These are phyloP conservation scores for Penicillium sp. DNA, from an alignment of 2,329 filamentous ascomycete species.

Conservation along the genomic window DNA sequence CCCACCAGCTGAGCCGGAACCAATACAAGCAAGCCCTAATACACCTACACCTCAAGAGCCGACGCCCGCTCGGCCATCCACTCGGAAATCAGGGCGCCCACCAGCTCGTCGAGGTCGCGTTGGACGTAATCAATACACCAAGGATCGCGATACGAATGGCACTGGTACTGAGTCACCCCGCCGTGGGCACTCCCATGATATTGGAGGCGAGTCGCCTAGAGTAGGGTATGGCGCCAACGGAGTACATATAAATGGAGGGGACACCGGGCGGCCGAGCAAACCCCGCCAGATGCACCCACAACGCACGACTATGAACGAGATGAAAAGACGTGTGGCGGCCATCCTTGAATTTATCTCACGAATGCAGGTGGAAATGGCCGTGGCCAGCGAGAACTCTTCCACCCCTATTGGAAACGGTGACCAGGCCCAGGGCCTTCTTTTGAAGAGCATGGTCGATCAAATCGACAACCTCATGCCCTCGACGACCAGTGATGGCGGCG, in stretches of 20 bases:
- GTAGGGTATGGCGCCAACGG: slow-evolving; percentile 38
- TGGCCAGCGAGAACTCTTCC: slow-evolving; percentile 49
- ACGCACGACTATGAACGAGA: slow-evolving; percentile 77
- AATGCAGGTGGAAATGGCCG: slow-evolving; percentile 83
- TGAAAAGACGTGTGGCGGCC: slow-evolving; percentile 78
- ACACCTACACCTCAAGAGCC: slow-evolving; percentile 41
- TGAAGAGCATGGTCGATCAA: slow-evolving; percentile 39
- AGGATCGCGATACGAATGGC: slow-evolving; percentile 66
- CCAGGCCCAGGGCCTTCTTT: slow-evolving; percentile 32
- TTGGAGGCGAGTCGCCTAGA: slow-evolving; percentile 40
- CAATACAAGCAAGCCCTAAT: slow-evolving; percentile 45
- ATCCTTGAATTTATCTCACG: slow-evolving; percentile 89
- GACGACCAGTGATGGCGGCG: slow-evolving; percentile 26
- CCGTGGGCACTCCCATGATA: slow-evolving; percentile 42
- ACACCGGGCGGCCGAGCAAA: slow-evolving; percentile 62
- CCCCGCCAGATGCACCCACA: slow-evolving; percentile 56
- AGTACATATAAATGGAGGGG: slow-evolving; percentile 58
- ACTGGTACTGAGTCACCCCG: slow-evolving; percentile 48
- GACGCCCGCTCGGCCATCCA: slow-evolving; percentile 42
- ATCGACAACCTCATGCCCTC: slow-evolving; percentile 31
- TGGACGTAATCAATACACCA: slow-evolving; percentile 80
- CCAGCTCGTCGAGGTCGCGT: slow-evolving; percentile 66
- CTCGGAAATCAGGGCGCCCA: slow-evolving; percentile 64
- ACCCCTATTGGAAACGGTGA: slow-evolving; percentile 42
- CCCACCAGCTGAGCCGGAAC: slow-evolving; percentile 37